phyloP scores from a whole-genome alignment of 1,284 basidiomycete species.

The Cutaneotrichosporon cyanovorans region DNA sequence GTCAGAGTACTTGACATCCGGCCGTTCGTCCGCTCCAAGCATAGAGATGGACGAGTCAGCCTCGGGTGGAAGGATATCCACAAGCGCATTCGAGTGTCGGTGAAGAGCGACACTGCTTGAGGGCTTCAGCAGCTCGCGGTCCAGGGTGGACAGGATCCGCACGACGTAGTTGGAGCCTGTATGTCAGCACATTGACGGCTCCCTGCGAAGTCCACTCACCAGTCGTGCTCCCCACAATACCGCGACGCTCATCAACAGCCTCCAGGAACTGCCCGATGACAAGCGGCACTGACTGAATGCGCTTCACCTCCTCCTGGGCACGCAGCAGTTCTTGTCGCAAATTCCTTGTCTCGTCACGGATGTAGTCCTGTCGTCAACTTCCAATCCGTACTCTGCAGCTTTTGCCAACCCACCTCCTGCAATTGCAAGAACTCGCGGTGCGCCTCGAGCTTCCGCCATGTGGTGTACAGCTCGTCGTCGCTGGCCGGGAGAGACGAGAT shows the following conservation, averaged over 20 bases:
- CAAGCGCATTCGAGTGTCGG: constrained; percentile 95
- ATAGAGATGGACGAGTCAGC: constrained; percentile 96
- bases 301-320: constrained; percentile 98
- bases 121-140: constrained; percentile 94
- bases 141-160: constrained; percentile 91
- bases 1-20: constrained; percentile 80
- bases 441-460: constrained; percentile 87
- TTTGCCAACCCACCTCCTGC: constrained; percentile 57
- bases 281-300: constrained; percentile 97
- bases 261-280: constrained; percentile 99
- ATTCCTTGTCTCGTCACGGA: constrained; percentile 98
- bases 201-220: constrained; percentile 41
- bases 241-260: constrained; percentile 95
- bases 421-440: constrained; percentile 91
- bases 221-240: constrained; percentile 96
- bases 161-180: constrained; percentile 91
- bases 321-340: constrained; percentile 95
- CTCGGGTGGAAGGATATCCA: constrained; percentile 97
- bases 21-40: constrained; percentile 87
- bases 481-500: constrained; percentile 66
- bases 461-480: constrained; percentile 88
- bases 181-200: neutral
- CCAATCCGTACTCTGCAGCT: neutral
- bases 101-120: constrained; percentile 96
- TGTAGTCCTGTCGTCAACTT: constrained; percentile 61